Evolutionary conservation across 441 rosid genomes (phyloP).

Genomic region (Flueggea neowawraea): DNA sequence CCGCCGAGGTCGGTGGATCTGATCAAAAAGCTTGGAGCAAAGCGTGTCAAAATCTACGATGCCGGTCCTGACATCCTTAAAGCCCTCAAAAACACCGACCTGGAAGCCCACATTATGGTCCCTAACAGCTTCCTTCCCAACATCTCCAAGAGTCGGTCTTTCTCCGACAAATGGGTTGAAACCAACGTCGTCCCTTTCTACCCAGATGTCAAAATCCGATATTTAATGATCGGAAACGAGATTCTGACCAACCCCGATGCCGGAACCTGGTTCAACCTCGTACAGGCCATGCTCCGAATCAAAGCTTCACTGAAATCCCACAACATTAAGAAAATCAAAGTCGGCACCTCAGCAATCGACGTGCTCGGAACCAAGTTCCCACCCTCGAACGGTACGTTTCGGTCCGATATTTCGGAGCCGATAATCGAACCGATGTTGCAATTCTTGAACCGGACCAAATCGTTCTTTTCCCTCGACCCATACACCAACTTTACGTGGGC

Average conservation of each 20-base stretch:
- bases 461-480: slow-evolving; percentile 70
- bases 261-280: slow-evolving; percentile 53
- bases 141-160: slow-evolving; percentile 44
- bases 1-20: slow-evolving; percentile 52
- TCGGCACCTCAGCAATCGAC: slow-evolving; percentile 63
- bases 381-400: slow-evolving; percentile 77
- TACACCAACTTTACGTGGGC: slow-evolving; percentile 85
- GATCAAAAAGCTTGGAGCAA: slow-evolving; percentile 58
- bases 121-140: slow-evolving; percentile 64
- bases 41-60: slow-evolving; percentile 78
- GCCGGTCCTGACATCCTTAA: slow-evolving; percentile 68
- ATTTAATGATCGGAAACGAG: slow-evolving; percentile 88
- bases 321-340: slow-evolving; percentile 52
- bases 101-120: slow-evolving; percentile 76
- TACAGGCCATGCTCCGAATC: slow-evolving; percentile 75
- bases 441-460: slow-evolving; percentile 78
- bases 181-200: slow-evolving; percentile 56
- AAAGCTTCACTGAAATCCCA: slow-evolving; percentile 39
- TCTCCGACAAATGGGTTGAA: slow-evolving; percentile 67
- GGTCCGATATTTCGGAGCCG: slow-evolving; percentile 45
- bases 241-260: slow-evolving; percentile 48
- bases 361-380: slow-evolving; percentile 76
- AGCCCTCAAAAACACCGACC: slow-evolving; percentile 49
- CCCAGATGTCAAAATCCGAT: slow-evolving; percentile 68
- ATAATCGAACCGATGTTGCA: slow-evolving; percentile 72